These are phyloP conservation scores for Fusarium domesticum DNA, from an alignment of 2,329 filamentous ascomycete genomes.

Conservation along the genomic window DNA sequence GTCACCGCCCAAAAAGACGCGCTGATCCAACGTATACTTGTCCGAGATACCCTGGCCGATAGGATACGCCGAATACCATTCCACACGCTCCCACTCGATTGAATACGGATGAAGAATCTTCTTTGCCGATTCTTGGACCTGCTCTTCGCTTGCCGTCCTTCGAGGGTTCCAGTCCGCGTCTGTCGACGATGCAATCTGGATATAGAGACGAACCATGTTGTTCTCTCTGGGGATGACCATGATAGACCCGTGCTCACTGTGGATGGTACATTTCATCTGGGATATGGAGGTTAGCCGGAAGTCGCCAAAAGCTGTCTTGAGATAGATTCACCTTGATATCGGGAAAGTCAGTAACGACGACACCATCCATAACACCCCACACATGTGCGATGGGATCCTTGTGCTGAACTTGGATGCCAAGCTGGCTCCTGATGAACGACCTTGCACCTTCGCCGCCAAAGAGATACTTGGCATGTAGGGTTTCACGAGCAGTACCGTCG, in stretches of 20 bases:
- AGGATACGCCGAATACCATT: constrained; percentile 75
- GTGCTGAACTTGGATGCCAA: constrained; percentile 68
- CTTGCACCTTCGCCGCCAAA: constrained; percentile 70
- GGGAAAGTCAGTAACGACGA: constrained; percentile 70
- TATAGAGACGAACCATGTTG: constrained; percentile 66
- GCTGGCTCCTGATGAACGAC: constrained; percentile 61
- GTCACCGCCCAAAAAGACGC: constrained; percentile 73
- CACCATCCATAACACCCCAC: constrained; percentile 74
- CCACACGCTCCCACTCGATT: constrained; percentile 64
- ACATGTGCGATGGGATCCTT: constrained; percentile 69
- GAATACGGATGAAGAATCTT: constrained; percentile 64
- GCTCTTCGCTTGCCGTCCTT: constrained; percentile 59
- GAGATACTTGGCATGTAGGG: constrained; percentile 64
- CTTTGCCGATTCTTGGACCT: constrained; percentile 64
- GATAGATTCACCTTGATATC: constrained; percentile 62
- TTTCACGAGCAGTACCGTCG: constrained; percentile 69
- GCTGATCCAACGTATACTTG: constrained; percentile 62
- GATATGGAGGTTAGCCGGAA: constrained; percentile 41
- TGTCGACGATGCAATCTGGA: constrained; percentile 63
- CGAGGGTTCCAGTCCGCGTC: constrained; percentile 60
- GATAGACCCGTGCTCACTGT: constrained; percentile 70
- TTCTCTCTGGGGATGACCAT: constrained; percentile 75
- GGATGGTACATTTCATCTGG: constrained; percentile 72
- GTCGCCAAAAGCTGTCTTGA: not conserved
- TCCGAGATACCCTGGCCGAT: constrained; percentile 73